Base-by-base conservation (phyloP, 176 grass and related monocot species). In the Cenchrus fungigraminus region DNA sequence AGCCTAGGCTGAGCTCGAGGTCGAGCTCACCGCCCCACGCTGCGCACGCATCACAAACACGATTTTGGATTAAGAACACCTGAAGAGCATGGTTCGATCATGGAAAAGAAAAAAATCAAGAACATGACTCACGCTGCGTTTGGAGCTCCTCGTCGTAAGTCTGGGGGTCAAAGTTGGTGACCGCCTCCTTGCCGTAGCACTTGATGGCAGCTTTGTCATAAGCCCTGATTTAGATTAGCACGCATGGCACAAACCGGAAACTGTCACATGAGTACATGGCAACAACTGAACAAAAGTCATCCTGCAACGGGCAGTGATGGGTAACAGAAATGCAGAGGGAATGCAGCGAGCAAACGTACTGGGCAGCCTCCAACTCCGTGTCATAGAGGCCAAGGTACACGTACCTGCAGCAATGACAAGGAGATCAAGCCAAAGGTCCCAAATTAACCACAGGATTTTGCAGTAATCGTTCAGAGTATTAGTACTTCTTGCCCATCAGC, bases 321-420 rank as follows among this genome's bases (percentile, higher is more conserved):
- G 5, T 15, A 16, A 73, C 42, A 63, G 49, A 70, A 83, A 81
- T 37, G 0, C 74, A 74, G 67, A 60, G 14, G 42, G 42, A 51
- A 57, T 61, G 51, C 15, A 34, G 9, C 15, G 59, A 62, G 59
- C 19, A 19, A 17, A 84, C 42, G 42, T 79, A 95, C 93, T 86
- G 88, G 58, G 90, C 90, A 82, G 93, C 93, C 66, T 95, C 93
- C 58, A 72, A 59, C 89, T 95, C 93, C 0, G 93, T 95, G 76
- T 92, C 88, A 50, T 86, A 95, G 19, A 95, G 88, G 72, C 93
- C 93, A 10, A 95, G 93, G 70, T 95, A 95, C 29, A 95, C 86
- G 15, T 86, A 95, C 72, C 93, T 95, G 90, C 57, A 16, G 90
- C 57, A 16, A 20, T 8, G 29, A 54, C 51, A 42, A 50, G 46